phyloP scores from a whole-genome alignment of 306 rosid species.

The Vigna hirtella region DNA sequence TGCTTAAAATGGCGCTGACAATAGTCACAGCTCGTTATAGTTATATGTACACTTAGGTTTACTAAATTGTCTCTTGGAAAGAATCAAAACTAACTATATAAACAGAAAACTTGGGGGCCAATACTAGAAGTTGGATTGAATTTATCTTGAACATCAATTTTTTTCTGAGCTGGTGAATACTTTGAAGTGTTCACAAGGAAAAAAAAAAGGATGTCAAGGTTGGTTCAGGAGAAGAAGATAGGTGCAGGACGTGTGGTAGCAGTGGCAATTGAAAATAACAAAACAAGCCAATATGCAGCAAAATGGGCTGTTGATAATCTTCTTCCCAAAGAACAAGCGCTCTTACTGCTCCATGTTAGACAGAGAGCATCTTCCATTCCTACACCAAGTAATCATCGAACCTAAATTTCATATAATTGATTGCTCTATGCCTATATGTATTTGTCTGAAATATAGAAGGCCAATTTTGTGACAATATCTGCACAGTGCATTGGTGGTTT shows the following conservation, averaged over 20 bases:
- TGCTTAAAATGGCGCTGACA: slow-evolving; percentile 43
- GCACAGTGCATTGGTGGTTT: not conserved
- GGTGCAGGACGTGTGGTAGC: slow-evolving; percentile 71
- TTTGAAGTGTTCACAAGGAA: not conserved
- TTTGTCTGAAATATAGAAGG: slow-evolving; percentile 4
- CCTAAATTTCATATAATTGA: not conserved
- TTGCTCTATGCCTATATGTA: not conserved
- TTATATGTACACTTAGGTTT: not conserved
- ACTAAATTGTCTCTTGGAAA: not conserved
- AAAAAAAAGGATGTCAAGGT: slow-evolving; percentile 52
- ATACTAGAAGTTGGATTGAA: not conserved
- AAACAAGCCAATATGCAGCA: slow-evolving; percentile 75
- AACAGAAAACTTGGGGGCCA: not conserved
- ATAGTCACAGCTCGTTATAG: not conserved
- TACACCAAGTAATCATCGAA: slow-evolving; percentile 48
- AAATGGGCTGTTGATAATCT: slow-evolving; percentile 89
- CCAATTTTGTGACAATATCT: not conserved
- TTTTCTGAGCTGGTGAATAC: not conserved
- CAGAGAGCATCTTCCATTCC: slow-evolving; percentile 55
- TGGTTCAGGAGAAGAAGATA: slow-evolving; percentile 48
- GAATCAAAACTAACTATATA: not conserved
- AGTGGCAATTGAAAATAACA: slow-evolving; percentile 80
- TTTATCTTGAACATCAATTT: not conserved
- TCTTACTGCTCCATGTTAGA: slow-evolving; percentile 71
- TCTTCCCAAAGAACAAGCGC: slow-evolving; percentile 68